These are phyloP conservation scores for Diaporthe helianthi DNA, from an alignment of 2,329 filamentous ascomycete species.

Conservation along the genomic window DNA sequence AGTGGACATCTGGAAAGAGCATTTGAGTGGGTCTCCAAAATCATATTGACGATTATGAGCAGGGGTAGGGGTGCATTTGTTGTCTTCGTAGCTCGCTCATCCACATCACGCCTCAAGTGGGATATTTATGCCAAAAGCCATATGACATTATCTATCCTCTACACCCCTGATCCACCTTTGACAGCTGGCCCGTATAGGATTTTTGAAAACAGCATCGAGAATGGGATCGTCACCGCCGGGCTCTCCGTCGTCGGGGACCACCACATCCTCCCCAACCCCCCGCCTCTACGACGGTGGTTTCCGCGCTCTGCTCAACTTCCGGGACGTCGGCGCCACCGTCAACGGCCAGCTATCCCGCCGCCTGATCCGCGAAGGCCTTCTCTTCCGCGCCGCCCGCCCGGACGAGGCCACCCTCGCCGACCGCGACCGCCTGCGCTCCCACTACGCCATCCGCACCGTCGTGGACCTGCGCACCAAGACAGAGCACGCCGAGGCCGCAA, in stretches of 20 bases:
- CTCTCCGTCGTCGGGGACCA: neutral
- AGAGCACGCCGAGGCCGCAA: slow-evolving; percentile 73
- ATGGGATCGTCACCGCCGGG: neutral
- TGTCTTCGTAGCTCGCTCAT: neutral
- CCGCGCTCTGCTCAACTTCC: slow-evolving; percentile 74
- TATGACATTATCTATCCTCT: too few relatives aligned
- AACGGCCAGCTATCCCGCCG: slow-evolving; percentile 60
- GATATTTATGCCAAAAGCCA: neutral
- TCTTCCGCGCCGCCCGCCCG: slow-evolving; percentile 74
- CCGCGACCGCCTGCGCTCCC: slow-evolving; percentile 61
- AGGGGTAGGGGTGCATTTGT: neutral
- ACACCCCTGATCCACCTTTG: too few relatives aligned
- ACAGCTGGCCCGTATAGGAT: too few relatives aligned
- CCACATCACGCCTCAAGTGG: too few relatives aligned
- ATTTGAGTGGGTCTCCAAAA: neutral
- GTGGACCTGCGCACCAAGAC: slow-evolving; percentile 84
- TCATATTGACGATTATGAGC: neutral
- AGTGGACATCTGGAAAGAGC: too few relatives aligned
- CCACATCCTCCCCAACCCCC: neutral
- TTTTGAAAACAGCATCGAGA: neutral
- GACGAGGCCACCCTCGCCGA: slow-evolving; percentile 77
- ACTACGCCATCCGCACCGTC: slow-evolving; percentile 72
- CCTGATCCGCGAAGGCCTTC: slow-evolving; percentile 64
- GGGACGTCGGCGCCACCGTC: slow-evolving; percentile 74
- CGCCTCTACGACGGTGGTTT: slow-evolving; percentile 45